A percentile compares a stretch with the other conserved stretches of the same genome.
Conservation (phyloP, 2,329 filamentous ascomycete genomes). For the Colletotrichum sp. region DNA sequence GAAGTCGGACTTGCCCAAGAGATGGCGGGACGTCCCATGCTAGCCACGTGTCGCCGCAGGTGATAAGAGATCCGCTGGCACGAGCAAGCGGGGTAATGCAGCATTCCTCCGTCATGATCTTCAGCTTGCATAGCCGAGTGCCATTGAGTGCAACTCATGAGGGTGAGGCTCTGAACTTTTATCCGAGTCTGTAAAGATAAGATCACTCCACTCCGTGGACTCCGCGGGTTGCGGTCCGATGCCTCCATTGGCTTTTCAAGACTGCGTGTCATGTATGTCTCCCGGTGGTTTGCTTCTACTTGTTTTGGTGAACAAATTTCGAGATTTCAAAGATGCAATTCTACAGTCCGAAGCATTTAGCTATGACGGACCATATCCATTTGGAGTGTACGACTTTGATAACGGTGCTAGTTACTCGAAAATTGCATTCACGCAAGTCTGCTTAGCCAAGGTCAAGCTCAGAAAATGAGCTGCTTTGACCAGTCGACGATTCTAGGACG, state of each 20-base stretch:
- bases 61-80: neutral
- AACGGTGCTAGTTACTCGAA: too few species aligned
- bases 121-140: neutral
- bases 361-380: too few species aligned
- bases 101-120: neutral
- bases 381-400: too few species aligned
- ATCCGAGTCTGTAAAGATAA: rapidly evolving
- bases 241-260: too few species aligned
- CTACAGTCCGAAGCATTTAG: too few species aligned
- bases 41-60: neutral
- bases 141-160: neutral
- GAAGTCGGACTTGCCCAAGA: neutral
- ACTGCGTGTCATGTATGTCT: too few species aligned
- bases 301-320: too few species aligned
- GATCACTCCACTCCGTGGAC: neutral
- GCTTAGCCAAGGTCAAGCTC: too few species aligned
- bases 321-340: too few species aligned
- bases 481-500: too few species aligned
- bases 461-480: too few species aligned
- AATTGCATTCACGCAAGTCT: too few species aligned
- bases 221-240: neutral
- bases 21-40: neutral
- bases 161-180: neutral
- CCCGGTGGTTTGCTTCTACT: neutral
- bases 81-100: neutral